Conservation (phyloP, 2,329 filamentous ascomycete genomes). For the Aspergillus sergii region DNA sequence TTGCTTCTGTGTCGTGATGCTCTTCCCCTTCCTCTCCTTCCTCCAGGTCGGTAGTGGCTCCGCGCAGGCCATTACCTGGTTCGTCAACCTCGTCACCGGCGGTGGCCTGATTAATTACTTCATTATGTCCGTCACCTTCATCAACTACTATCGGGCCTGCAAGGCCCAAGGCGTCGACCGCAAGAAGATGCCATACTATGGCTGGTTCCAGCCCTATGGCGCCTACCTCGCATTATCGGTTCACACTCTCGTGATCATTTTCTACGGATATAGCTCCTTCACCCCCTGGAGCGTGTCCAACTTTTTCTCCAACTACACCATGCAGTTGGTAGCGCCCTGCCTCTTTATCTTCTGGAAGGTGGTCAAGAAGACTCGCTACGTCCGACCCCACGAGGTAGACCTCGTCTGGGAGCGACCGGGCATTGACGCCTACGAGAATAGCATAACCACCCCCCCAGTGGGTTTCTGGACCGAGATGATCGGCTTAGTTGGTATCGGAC, state of each 20-base stretch:
- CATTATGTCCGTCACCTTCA: constrained; percentile 61
- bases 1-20: constrained; percentile 57
- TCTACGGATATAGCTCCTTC: constrained; percentile 59
- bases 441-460: constrained; percentile 1
- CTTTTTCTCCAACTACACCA: constrained; percentile 57
- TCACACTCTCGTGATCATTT: constrained; percentile 22
- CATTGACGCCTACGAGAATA: constrained; percentile 16
- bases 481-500: background rate
- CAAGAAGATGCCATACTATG: constrained; percentile 58
- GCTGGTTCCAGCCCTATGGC: constrained; percentile 62
- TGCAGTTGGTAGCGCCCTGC: constrained; percentile 56
- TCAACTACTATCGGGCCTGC: constrained; percentile 59
- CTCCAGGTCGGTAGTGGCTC: constrained; percentile 55
- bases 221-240: constrained; percentile 28
- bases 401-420: constrained; percentile 41
- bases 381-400: constrained; percentile 58
- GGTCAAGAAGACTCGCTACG: constrained; percentile 58
- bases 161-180: constrained; percentile 57
- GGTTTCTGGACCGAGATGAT: constrained; percentile 11
- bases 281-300: constrained; percentile 47
- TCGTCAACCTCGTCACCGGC: constrained; percentile 60
- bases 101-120: constrained; percentile 64
- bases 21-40: constrained; percentile 58
- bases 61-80: constrained; percentile 55
- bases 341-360: constrained; percentile 66